Base-by-base conservation (phyloP, 768 basidiomycete species). In the Phlegmacium glaucopus region DNA sequence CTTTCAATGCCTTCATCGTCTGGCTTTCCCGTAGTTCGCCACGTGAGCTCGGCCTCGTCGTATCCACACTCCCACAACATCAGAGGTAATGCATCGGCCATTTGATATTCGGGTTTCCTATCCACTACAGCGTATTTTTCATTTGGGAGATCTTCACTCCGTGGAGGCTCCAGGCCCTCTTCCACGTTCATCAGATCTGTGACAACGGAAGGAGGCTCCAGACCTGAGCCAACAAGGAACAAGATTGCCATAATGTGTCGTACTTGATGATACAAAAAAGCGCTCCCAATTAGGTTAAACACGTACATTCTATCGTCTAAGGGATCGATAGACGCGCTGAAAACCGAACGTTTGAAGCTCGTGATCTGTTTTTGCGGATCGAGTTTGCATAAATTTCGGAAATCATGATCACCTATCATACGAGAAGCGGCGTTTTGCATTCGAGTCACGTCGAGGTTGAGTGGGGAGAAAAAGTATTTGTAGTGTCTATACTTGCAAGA, bases 201-300 rank as follows among this genome's bases (percentile, higher is more conserved):
- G 11, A 97, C 71, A 48, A 95, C 71, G 15, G 74, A 74, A 0
- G 90, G 86, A 6, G 69, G 59, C 61, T 97, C 95, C 45, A 93
- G 75, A 0, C 87, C 81, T 0, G 85, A 66, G 13, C 94, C 95
- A 43, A 95, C 79, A 41, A 96, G 82, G 65, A 97, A 91, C 15
- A 98, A 75, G 42, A 95, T 63, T 2, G 89, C 90, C 79, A 96
- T 87, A 68, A 96, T 94, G 57, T 94, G 92, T 30, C 94, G 80
- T 11, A 96, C 94, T 72, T 96, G 94, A 66, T 98, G 92, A 67
- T 94, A 97, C 35, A 98, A 72, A 62, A 95, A 96, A 1, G 93
- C 94, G 1, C 75, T 83, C 0, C 94, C 94, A 17, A 86, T 69
- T 32, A 97, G 82, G 64, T 98, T 87, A 47, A 96, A 74, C 28